These are phyloP conservation scores for Xylariaceae sp. DNA, from an alignment of 2,329 filamentous ascomycete species.

Conservation along the genomic window DNA sequence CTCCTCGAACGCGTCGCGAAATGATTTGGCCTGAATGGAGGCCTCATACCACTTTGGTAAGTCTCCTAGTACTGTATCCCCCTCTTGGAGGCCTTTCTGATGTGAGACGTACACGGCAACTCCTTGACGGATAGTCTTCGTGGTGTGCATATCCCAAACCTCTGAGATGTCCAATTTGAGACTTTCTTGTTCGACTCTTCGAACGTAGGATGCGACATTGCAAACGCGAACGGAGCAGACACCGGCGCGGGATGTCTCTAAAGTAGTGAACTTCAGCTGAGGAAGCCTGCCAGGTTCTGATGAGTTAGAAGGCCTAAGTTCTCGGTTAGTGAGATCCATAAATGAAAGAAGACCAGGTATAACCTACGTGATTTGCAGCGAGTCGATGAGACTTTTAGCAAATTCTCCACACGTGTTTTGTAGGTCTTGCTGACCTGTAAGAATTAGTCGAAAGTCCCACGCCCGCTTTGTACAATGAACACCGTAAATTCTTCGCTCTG, in stretches of 20 bases:
- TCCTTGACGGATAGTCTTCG: neutral
- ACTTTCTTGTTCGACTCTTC: constrained; percentile 3
- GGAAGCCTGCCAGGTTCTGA: neutral
- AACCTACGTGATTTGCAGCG: constrained; percentile 28
- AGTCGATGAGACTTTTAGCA: constrained; percentile 23
- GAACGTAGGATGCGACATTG: constrained; percentile 23
- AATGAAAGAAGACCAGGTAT: neutral
- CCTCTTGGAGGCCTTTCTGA: constrained; percentile 6
- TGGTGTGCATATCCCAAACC: constrained; percentile 20
- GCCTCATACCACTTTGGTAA: constrained; percentile 27
- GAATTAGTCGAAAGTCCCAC: constrained; percentile 28
- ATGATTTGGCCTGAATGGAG: constrained; percentile 20
- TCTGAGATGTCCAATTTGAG: constrained; percentile 27
- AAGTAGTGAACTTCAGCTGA: neutral
- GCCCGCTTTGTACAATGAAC: constrained; percentile 27
- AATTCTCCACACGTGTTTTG: constrained; percentile 20
- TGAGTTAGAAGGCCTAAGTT: neutral
- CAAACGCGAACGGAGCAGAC: constrained; percentile 1
- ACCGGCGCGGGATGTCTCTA: neutral
- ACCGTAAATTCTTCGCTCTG: constrained; percentile 17
- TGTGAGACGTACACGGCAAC: neutral
- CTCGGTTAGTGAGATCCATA: neutral
- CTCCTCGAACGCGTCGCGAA: constrained; percentile 23
- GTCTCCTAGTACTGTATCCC: constrained; percentile 5
- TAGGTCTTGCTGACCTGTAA: constrained; percentile 21